Base-by-base conservation (phyloP, 2,329 filamentous ascomycete genomes). In the Sphaerostilbella broomeana region DNA sequence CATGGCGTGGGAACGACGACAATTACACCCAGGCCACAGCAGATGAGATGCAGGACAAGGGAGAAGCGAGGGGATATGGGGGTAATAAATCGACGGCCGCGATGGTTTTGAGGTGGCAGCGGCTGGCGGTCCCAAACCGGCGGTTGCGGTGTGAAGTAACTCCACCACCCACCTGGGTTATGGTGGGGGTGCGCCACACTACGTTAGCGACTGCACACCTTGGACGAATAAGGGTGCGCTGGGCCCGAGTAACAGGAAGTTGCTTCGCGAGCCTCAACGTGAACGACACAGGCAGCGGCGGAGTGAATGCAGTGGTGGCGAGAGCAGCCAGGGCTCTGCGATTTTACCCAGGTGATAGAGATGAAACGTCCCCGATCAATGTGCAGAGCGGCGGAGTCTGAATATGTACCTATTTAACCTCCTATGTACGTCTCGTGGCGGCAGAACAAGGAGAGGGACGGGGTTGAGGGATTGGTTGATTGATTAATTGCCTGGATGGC, bases 111-210 rank as follows among this genome's bases (percentile, higher is more conserved):
- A 35, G 41, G 41, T 39, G 27, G 37, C 16, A 31, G 26, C 26
- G 17, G 40, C 35, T 15, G 40, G 39, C 39, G 30, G 33, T 38
- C 39, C 21, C 34, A 38, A 35, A 32, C 20, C 40, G 20, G 40
- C 27, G 36, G 28, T 37, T 40, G 36, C 31, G 39, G 39, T 42
- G 37, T 37, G 37, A 34, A 8, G 24, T 36, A 27, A 33, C 38
- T 41, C 19, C 22, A n/a, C 11, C 24, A 19, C n/a, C 5, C 15
- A 25, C 24, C 30, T 29, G 26, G 11, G n/a, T 15, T 15, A 17
- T 34, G 19, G 40, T 27, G 30, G 34, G 38, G 40, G 29, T 28
- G 39, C 40, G 40, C 40, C 35, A 42, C 40, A 31, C 26, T 30
- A 13, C 15, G 30, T 30, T 41, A 41, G 37, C 22, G 27, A 24